Evolutionary conservation across 2,329 filamentous ascomycete species (phyloP).

Genomic region (Penicillium crustosum): DNA sequence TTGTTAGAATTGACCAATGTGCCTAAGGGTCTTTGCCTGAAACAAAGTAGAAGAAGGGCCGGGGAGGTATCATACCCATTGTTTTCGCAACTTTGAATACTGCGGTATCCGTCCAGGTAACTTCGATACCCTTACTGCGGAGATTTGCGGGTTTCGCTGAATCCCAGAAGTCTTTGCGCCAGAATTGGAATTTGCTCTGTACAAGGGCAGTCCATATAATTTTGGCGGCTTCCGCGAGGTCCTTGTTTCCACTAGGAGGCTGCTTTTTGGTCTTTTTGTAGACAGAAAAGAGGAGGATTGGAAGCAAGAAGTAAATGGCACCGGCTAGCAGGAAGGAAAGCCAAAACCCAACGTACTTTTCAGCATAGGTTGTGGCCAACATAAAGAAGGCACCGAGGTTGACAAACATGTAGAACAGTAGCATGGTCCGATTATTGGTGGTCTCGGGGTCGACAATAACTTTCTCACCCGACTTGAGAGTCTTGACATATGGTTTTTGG

Average conservation of each 20-base stretch:
- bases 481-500: conserved; percentile 42
- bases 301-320: conserved; percentile 39
- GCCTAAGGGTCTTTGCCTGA: neutral
- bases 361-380: conserved; percentile 42
- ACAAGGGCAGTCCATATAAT: neutral
- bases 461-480: conserved; percentile 45
- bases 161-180: conserved; percentile 33
- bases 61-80: conserved; percentile 10
- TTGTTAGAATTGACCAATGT: neutral
- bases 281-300: conserved; percentile 32
- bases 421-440: conserved; percentile 41
- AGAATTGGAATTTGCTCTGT: neutral
- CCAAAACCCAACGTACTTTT: conserved; percentile 24
- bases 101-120: conserved; percentile 31
- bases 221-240: conserved; percentile 12
- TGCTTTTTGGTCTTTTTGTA: conserved; percentile 37
- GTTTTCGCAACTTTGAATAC: conserved; percentile 35
- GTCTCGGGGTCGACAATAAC: conserved; percentile 51
- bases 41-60: neutral
- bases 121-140: conserved; percentile 26
- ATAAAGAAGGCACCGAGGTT: conserved; percentile 38
- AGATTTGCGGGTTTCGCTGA: conserved; percentile 36
- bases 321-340: conserved; percentile 30
- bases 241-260: conserved; percentile 30
- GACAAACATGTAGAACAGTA: conserved; percentile 38